phyloP scores from a whole-genome alignment of 2,329 filamentous ascomycete species.

The Penicillium sp. region DNA sequence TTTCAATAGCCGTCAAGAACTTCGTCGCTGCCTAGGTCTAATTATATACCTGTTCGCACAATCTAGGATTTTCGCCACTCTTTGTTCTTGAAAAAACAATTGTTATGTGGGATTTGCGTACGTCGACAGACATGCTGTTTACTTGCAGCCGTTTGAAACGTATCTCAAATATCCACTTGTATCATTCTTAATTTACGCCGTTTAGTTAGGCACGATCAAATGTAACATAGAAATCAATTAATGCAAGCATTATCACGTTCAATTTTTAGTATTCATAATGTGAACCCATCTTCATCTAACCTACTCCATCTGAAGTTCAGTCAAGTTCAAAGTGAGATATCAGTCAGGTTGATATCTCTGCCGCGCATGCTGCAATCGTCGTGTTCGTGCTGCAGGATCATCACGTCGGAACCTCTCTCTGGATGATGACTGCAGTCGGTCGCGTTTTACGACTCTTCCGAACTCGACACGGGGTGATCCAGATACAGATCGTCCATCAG shows the following conservation, averaged over 20 bases:
- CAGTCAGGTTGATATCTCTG: conserved; percentile 33
- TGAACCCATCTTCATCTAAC: not conserved
- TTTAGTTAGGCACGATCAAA: conserved; percentile 1
- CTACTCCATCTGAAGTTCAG: not conserved
- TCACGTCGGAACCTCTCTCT: conserved; percentile 14
- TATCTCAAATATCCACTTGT: not conserved
- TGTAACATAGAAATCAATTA: conserved; percentile 15
- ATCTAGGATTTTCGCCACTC: conserved; percentile 1
- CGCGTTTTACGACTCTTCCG: conserved; percentile 26
- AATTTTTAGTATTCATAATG: not conserved
- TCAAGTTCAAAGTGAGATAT: not conserved
- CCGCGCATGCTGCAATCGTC: conserved; percentile 27
- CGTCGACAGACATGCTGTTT: not conserved
- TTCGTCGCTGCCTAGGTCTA: conserved; percentile 67
- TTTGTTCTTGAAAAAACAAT: not conserved
- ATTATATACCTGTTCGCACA: not conserved
- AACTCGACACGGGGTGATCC: conserved; percentile 18
- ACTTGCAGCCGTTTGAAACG: not conserved
- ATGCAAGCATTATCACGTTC: conserved; percentile 4
- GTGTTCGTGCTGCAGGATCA: conserved; percentile 18
- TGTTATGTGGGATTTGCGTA: not conserved
- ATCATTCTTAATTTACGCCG: not conserved
- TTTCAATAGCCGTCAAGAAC: conserved; percentile 64
- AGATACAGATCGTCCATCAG: conserved; percentile 23
- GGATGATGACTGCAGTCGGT: conserved; percentile 12